Conservation (phyloP, 2,329 filamentous ascomycete genomes). For the Pyrenophora seminiperda region DNA sequence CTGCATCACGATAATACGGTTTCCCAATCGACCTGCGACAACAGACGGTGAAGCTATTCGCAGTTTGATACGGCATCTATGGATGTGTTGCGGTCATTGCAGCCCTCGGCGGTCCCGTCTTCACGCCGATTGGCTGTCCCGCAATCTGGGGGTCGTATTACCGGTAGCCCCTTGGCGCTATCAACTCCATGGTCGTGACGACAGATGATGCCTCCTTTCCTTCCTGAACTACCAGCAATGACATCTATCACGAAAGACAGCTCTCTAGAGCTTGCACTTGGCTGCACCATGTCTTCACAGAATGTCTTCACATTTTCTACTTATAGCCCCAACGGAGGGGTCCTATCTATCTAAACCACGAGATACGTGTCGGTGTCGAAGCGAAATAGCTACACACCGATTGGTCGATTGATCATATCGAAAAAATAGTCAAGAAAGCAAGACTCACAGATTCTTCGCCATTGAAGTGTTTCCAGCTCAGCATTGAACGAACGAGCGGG, state of each 20-base stretch:
- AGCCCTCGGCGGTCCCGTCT: conserved; percentile 18
- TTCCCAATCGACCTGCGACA: not conserved
- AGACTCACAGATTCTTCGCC: not conserved
- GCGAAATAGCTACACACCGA: conserved; percentile 36
- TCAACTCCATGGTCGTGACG: conserved; percentile 14
- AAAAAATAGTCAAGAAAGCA: not conserved
- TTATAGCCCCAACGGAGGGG: conserved; percentile 62
- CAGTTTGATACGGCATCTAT: not conserved
- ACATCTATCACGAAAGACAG: conserved; percentile 28
- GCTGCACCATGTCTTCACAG: conserved; percentile 25
- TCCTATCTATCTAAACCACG: conserved; percentile 51
- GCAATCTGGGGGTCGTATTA: conserved; percentile 21
- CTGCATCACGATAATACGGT: conserved; percentile 20
- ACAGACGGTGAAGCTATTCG: conserved; percentile 3
- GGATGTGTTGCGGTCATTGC: conserved; percentile 13
- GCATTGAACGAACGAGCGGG: not conserved
- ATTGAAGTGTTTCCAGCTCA: not conserved
- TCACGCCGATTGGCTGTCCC: conserved; percentile 25
- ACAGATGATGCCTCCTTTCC: conserved; percentile 38
- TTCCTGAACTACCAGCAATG: conserved; percentile 36
- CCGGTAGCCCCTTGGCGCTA: conserved; percentile 26
- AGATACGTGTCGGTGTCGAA: conserved; percentile 36
- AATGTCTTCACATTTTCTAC: conserved; percentile 38
- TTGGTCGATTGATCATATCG: conserved; percentile 14
- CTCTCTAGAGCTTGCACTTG: conserved; percentile 33